Conservation (phyloP, 148 eudicot genomes). For the Rhododendron griersonianum region DNA sequence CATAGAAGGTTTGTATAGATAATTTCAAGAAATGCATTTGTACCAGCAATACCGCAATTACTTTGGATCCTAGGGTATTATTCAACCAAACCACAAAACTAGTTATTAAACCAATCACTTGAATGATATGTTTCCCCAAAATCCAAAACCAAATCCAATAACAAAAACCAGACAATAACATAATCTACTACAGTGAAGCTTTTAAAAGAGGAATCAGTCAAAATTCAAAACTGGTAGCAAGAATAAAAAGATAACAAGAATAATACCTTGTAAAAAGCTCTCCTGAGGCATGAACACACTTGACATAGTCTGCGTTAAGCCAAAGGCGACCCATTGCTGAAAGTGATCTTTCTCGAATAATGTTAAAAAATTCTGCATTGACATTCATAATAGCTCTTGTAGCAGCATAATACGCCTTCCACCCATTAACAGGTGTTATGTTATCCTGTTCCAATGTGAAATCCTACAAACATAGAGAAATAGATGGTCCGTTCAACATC, state of each 20-base stretch:
- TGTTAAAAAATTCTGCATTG: slow-evolving; percentile 78
- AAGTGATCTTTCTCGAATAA: slow-evolving; percentile 74
- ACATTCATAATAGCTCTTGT: slow-evolving; percentile 80
- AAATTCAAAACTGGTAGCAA: neutral
- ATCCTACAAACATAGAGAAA: slow-evolving; percentile 50
- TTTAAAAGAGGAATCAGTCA: neutral
- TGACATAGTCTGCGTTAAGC: slow-evolving; percentile 93
- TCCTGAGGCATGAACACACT: slow-evolving; percentile 82
- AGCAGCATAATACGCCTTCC: slow-evolving; percentile 99
- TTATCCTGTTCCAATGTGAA: slow-evolving; percentile 82
- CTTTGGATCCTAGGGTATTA: neutral
- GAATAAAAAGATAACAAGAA: neutral
- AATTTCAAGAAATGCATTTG: neutral
- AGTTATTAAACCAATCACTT: neutral
- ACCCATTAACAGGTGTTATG: slow-evolving; percentile 76
- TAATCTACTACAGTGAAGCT: neutral
- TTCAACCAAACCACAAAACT: neutral
- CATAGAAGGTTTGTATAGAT: neutral
- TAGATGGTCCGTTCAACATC: neutral
- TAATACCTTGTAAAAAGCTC: slow-evolving; percentile 74
- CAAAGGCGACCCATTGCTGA: slow-evolving; percentile 80
- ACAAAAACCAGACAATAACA: neutral
- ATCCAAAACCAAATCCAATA: neutral
- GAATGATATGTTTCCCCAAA: neutral
- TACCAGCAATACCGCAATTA: neutral